Conservation (phyloP, 192 early-diverging fungal genomes). For the Backusella tuberculispora region DNA sequence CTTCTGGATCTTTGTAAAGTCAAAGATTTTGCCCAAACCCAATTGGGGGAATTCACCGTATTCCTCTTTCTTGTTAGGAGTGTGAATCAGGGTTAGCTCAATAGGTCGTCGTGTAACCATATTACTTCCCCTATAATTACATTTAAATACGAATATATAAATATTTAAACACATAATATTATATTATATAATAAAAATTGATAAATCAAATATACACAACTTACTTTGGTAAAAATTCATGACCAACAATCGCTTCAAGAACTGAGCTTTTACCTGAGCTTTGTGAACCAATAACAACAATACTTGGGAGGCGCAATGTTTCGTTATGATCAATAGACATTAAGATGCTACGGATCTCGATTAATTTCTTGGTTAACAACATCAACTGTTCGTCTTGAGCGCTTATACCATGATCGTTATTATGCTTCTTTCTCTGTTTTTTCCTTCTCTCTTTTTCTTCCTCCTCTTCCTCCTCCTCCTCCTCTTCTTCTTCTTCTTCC, state of each 20-base stretch:
- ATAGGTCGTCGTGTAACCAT: conserved; percentile 88
- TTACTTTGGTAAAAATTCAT: conserved; percentile 85
- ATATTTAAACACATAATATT: too few species aligned
- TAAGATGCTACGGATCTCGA: conserved; percentile 93
- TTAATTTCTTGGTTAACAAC: conserved; percentile 89
- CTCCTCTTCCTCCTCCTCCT: conserved; percentile 15
- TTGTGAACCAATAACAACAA: conserved; percentile 86
- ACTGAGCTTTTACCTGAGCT: conserved; percentile 89
- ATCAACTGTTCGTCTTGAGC: conserved; percentile 81
- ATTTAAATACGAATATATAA: background rate
- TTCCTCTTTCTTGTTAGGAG: conserved; percentile 72
- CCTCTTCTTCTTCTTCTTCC: conserved; percentile 4
- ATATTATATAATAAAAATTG: background rate
- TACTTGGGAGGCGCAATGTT: conserved; percentile 85
- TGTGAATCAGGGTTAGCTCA: conserved; percentile 84
- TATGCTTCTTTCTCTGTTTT: conserved; percentile 36
- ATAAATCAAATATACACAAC: background rate
- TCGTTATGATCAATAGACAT: conserved; percentile 82
- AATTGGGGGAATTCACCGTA: conserved; percentile 88
- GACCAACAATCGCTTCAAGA: conserved; percentile 84
- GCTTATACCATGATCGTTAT: conserved; percentile 31
- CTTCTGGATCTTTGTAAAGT: conserved; percentile 89
- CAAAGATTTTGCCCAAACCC: conserved; percentile 85
- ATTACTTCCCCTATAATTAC: conserved; percentile 61
- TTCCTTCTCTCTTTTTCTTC: conserved; percentile 53